Conservation (phyloP, 371 early-diverging fungal genomes). For the Catenaria anguillulae region DNA sequence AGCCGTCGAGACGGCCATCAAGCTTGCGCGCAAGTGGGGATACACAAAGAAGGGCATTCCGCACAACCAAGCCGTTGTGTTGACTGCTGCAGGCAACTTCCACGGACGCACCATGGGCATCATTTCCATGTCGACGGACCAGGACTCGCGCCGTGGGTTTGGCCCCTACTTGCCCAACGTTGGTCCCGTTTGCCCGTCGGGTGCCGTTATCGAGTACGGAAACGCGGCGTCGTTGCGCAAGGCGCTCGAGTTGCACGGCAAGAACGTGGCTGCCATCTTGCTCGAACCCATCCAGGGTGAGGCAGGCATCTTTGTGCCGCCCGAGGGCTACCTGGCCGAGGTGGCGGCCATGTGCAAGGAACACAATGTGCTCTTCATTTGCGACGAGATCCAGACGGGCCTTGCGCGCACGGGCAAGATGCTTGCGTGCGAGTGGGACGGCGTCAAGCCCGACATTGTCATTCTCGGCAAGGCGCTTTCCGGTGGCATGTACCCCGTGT, state of each 20-base stretch:
- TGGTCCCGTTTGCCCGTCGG: constrained; percentile 63
- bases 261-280: constrained; percentile 76
- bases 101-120: constrained; percentile 93
- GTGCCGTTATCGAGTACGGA: constrained; percentile 59
- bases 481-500: constrained; percentile 90
- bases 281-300: constrained; percentile 98
- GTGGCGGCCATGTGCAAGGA: constrained; percentile 82
- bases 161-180: constrained; percentile 87
- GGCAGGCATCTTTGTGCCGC: constrained; percentile 92
- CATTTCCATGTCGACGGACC: constrained; percentile 90
- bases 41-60: constrained; percentile 81
- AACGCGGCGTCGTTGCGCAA: constrained; percentile 71
- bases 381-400: constrained; percentile 97
- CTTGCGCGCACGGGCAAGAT: constrained; percentile 87
- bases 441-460: constrained; percentile 80
- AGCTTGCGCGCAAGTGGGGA: constrained; percentile 95
- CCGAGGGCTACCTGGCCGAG: constrained; percentile 69
- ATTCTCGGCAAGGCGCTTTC: constrained; percentile 92
- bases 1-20: constrained; percentile 95
- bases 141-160: constrained; percentile 65
- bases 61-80: constrained; percentile 63
- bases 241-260: constrained; percentile 63
- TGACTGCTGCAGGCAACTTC: constrained; percentile 81
- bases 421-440: constrained; percentile 80
- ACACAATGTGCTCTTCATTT: constrained; percentile 90